Evolutionary conservation across 192 early-diverging fungal genomes (phyloP).

Genomic region (Helicostylum pulchrum): DNA sequence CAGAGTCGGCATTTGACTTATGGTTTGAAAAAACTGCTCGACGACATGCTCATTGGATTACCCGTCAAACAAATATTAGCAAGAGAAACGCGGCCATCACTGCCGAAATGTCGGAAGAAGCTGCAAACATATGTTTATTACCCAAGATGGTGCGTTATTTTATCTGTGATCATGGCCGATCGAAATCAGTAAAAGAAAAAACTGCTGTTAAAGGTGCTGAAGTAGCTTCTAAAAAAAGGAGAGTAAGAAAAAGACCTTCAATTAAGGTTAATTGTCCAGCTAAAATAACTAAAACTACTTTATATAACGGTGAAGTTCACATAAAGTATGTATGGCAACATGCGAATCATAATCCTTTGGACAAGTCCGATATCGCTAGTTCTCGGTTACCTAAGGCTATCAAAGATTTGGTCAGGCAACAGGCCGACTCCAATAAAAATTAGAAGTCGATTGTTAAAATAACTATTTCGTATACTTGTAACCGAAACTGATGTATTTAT

Average conservation of each 20-base stretch:
- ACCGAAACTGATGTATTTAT: too few relatives aligned
- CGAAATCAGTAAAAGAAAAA: neutral
- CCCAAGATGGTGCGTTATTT: neutral
- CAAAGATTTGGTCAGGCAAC: neutral
- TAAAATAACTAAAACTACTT: neutral
- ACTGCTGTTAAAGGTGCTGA: neutral
- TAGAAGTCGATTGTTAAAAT: conserved; percentile 5
- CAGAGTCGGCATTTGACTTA: neutral
- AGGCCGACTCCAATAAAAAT: neutral
- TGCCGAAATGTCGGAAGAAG: neutral
- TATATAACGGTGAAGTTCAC: neutral
- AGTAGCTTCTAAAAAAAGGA: neutral
- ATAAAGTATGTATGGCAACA: neutral
- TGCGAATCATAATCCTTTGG: conserved; percentile 1
- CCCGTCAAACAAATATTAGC: neutral
- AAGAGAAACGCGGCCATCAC: neutral
- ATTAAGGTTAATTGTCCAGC: conserved; percentile 1
- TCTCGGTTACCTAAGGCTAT: neutral
- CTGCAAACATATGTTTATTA: neutral
- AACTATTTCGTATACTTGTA: neutral
- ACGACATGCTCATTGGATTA: neutral
- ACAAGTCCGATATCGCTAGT: neutral
- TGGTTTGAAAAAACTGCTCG: neutral
- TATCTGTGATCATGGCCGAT: neutral
- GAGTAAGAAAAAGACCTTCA: neutral